Conservation (phyloP, 2,329 filamentous ascomycete species). For the Penicillium sp. region DNA sequence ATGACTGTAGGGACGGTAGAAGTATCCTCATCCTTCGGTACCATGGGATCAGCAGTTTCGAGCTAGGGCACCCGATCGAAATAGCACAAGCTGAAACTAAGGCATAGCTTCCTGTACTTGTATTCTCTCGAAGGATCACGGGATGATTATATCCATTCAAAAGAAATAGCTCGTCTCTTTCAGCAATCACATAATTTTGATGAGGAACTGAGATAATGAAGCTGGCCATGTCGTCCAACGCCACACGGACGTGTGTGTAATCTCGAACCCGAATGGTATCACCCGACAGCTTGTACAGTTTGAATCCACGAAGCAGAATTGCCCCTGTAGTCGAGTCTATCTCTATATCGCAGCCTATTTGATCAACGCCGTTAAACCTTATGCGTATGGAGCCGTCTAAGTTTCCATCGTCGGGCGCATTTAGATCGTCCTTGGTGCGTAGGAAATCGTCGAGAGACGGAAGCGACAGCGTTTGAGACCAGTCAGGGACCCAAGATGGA, state of each 20-base stretch:
- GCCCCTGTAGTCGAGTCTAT: background rate
- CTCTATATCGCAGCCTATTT: background rate
- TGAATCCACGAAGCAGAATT: background rate
- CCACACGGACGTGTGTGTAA: background rate
- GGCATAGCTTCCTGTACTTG: background rate
- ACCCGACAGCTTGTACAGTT: background rate
- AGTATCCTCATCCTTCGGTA: background rate
- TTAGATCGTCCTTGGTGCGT: background rate
- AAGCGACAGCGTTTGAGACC: slow-evolving; percentile 7
- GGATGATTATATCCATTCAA: slow-evolving; percentile 9
- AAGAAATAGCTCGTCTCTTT: background rate
- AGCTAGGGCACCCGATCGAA: background rate
- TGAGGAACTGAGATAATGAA: background rate
- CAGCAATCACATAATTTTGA: background rate
- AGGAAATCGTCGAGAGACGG: background rate
- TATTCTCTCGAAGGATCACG: slow-evolving; percentile 2
- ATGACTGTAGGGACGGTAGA: background rate
- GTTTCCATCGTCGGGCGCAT: background rate
- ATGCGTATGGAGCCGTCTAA: background rate
- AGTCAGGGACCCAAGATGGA: slow-evolving; percentile 16
- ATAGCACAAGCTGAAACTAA: slow-evolving; percentile 7
- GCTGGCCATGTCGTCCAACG: background rate
- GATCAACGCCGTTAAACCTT: background rate
- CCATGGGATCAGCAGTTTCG: background rate
- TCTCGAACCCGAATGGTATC: background rate